Evolutionary conservation across 441 rosid species (phyloP), one percentile per base, ranked within the genome.

Genomic region (Isatis lusitanica): DNA sequence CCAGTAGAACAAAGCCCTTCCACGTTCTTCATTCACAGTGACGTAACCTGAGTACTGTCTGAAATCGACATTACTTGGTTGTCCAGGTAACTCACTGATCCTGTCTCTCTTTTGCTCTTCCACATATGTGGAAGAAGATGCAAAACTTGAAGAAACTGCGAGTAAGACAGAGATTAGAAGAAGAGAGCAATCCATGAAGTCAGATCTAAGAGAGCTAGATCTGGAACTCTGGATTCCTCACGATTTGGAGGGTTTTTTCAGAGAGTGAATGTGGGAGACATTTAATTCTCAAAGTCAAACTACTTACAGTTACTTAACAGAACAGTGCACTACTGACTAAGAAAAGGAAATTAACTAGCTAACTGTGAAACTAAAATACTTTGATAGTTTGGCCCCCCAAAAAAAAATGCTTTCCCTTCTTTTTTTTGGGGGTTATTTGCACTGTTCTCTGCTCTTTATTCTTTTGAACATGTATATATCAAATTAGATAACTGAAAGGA

Each of bases 1-100:
- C 97, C 98, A 95, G 81, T 95, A 95, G 84, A 95, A 95, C 72
- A 95, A 78, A 64, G 96, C 93, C 63, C 97, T 88, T 68, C 97
- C 99, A 59, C 88, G 87, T 82, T 82, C 70, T 76, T 85, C 78
- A 68, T 91, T 85, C 66, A 88, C 98, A 1, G 91, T 89, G 31
- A 95, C 84, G 74, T 93, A 95, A 28, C 99, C 99, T 1, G 99
- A 85, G 77, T 87, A 93, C 74, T 90, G 99, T 48, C 85, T 81
- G 73, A 95, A 91, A 21, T 69, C 83, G 21, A 87, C 94, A 65
- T 85, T 82, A 43, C 40, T 46, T 5, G 97, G 99, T 78, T 95
- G 97, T 17, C 98, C 98, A 26, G 98, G 99, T 63, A 95, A 77
- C 66, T 39, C 31, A 15, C 13, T 68, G 84, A 95, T 91, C 75